These are phyloP conservation scores for Malassezia pachydermatis DNA, from an alignment of 1,284 basidiomycete species.

Conservation along the genomic window DNA sequence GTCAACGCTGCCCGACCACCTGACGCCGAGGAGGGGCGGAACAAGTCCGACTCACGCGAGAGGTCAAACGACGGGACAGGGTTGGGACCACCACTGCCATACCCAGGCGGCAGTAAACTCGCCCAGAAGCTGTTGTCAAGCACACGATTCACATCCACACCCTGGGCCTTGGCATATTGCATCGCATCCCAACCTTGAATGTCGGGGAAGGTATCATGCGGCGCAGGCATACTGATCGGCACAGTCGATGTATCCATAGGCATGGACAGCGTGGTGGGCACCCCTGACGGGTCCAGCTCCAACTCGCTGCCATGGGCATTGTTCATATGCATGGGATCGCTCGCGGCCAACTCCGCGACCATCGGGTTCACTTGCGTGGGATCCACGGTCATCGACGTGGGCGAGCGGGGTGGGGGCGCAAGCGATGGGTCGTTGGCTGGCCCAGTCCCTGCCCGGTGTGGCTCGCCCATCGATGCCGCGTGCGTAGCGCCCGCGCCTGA, in stretches of 20 bases:
- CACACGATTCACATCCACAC: slow-evolving; percentile 19
- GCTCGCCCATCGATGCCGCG: background rate
- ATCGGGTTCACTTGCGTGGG: slow-evolving; percentile 13
- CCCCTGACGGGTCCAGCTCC: slow-evolving; percentile 3
- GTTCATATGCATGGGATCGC: slow-evolving; percentile 1
- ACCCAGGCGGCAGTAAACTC: slow-evolving; percentile 16
- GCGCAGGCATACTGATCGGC: background rate
- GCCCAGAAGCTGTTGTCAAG: slow-evolving; percentile 20
- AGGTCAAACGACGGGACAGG: background rate
- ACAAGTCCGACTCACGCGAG: slow-evolving; percentile 12
- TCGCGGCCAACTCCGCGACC: slow-evolving; percentile 11
- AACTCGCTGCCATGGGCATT: background rate
- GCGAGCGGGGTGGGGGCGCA: background rate
- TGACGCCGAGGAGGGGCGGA: slow-evolving; percentile 1
- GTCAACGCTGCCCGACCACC: slow-evolving; percentile 11
- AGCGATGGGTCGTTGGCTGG: slow-evolving; percentile 8
- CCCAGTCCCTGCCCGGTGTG: background rate
- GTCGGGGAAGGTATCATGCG: slow-evolving; percentile 1
- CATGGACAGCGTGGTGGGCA: background rate
- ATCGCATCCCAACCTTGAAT: slow-evolving; percentile 16
- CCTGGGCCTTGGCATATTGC: slow-evolving; percentile 20
- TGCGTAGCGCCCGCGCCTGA: background rate
- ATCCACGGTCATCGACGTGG: slow-evolving; percentile 18
- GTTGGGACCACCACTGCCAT: slow-evolving; percentile 8
- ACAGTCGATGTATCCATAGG: background rate